These are phyloP conservation scores for Mycena galericulata DNA, from an alignment of 768 basidiomycete species.

Conservation along the genomic window DNA sequence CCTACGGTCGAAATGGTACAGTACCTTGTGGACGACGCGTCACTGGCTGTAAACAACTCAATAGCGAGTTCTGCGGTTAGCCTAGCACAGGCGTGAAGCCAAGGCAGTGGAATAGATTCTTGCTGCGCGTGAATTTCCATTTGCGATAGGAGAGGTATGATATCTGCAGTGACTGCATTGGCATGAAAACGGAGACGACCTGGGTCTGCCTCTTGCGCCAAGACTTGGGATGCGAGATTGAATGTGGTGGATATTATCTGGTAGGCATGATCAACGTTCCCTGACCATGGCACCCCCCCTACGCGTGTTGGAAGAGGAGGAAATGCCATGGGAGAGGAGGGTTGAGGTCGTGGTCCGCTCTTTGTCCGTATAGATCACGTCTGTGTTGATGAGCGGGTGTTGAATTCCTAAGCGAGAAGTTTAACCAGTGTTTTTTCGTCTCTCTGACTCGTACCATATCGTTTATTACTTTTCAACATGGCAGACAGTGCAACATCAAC, in stretches of 20 bases:
- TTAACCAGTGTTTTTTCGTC: background rate
- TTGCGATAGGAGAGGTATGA: background rate
- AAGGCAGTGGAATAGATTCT: background rate
- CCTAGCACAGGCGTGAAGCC: background rate
- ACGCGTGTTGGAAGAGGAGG: background rate
- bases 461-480: background rate
- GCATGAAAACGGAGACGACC: background rate
- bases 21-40: background rate
- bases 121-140: background rate
- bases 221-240: background rate
- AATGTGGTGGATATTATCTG: background rate
- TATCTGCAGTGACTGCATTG: background rate
- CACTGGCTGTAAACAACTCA: background rate
- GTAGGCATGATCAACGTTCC: background rate
- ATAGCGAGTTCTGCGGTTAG: background rate
- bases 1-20: no score
- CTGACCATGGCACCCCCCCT: background rate
- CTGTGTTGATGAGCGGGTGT: background rate
- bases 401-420: background rate
- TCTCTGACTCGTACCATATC: background rate
- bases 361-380: background rate
- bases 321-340: background rate
- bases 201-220: background rate
- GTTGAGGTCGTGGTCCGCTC: background rate
- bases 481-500: no score